Evolutionary conservation across 352 stramenopile genomes (phyloP).

Genomic region (Globisporangium camurandrum): DNA sequence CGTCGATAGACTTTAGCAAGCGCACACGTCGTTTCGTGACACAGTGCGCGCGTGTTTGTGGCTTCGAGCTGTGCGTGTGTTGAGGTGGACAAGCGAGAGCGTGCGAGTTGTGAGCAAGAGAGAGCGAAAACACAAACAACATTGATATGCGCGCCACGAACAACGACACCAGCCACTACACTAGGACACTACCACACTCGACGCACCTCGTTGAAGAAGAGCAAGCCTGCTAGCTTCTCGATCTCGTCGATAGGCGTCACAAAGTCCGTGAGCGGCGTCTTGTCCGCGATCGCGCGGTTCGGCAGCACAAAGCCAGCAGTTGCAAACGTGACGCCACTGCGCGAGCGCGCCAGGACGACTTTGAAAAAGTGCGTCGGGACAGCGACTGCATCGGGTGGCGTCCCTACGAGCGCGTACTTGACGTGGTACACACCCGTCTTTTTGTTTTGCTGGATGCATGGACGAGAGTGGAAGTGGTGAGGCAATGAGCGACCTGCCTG

Average conservation of each 20-base stretch:
- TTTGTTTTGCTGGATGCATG: constrained; percentile 48
- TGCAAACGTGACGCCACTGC: constrained; percentile 53
- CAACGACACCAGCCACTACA: not conserved
- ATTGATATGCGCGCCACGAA: not conserved
- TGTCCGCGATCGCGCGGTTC: constrained; percentile 78
- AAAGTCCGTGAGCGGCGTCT: constrained; percentile 79
- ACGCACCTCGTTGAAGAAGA: constrained; percentile 89
- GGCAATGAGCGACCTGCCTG: no score
- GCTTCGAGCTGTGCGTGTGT: constrained; percentile 26
- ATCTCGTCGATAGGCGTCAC: constrained; percentile 87
- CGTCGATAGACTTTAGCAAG: constrained; percentile 38
- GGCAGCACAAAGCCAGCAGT: constrained; percentile 92
- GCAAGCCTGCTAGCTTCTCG: constrained; percentile 87
- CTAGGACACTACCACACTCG: not conserved
- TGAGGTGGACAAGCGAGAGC: not conserved
- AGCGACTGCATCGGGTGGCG: constrained; percentile 75
- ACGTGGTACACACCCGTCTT: constrained; percentile 57
- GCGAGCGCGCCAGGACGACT: constrained; percentile 72
- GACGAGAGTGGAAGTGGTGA: not conserved
- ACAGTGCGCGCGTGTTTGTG: constrained; percentile 47
- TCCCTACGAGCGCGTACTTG: constrained; percentile 76
- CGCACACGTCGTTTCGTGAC: constrained; percentile 55
- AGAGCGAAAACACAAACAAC: not conserved
- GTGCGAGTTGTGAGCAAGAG: not conserved
- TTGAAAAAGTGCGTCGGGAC: constrained; percentile 98